Evolutionary conservation across 331 rosid species (phyloP).

Genomic region (Pyracantha coccinea): DNA sequence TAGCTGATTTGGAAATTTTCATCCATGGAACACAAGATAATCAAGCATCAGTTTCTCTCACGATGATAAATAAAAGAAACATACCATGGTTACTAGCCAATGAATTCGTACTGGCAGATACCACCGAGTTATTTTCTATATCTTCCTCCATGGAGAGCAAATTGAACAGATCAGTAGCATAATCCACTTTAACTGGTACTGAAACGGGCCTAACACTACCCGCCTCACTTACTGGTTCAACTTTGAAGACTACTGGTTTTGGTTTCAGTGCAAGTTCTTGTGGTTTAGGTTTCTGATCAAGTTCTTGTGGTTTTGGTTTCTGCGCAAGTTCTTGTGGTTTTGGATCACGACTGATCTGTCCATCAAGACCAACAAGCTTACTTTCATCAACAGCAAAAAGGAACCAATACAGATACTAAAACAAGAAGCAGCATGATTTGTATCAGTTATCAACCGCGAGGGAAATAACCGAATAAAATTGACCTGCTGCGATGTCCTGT

Average conservation of each 20-base stretch:
- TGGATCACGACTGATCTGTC: slow-evolving; percentile 5
- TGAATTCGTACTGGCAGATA: neutral
- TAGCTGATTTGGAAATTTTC: neutral
- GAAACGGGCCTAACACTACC: neutral
- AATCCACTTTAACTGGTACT: slow-evolving; percentile 9
- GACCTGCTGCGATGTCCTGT: neutral
- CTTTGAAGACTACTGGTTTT: neutral
- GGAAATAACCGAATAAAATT: neutral
- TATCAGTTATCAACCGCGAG: neutral
- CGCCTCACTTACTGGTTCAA: neutral
- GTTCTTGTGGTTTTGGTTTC: neutral
- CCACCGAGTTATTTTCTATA: neutral
- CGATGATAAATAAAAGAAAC: neutral
- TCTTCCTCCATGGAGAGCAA: slow-evolving; percentile 6
- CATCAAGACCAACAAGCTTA: slow-evolving; percentile 3
- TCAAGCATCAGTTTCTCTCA: neutral
- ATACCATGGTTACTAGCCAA: slow-evolving; percentile 1
- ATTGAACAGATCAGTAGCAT: slow-evolving; percentile 12
- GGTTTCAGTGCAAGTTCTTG: neutral
- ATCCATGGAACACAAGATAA: neutral
- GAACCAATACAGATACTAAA: neutral
- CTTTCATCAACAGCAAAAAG: neutral
- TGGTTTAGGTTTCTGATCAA: neutral
- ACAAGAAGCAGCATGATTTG: neutral
- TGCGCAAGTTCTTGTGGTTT: neutral